phyloP scores from a whole-genome alignment of 2,329 filamentous ascomycete species.

The Claviceps quebecensis region DNA sequence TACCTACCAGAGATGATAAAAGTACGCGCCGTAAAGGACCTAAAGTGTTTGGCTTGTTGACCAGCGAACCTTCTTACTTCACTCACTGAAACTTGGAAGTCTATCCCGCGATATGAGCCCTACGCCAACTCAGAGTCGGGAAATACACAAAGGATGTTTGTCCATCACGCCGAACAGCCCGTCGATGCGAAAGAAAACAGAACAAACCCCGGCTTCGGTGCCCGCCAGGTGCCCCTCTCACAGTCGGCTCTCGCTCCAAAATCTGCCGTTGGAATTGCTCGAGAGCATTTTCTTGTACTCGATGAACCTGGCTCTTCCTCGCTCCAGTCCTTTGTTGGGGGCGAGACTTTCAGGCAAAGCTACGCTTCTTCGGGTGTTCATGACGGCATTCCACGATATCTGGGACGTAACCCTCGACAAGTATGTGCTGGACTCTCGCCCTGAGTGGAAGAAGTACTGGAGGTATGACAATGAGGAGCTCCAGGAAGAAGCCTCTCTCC shows the following conservation, averaged over 20 bases:
- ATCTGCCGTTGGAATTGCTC: conserved; percentile 37
- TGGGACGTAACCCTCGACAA: too few relatives aligned
- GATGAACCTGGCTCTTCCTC: conserved; percentile 4
- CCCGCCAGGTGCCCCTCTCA: not conserved
- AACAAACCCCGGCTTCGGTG: conserved; percentile 5
- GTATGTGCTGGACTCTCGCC: too few relatives aligned
- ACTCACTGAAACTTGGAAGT: too few relatives aligned
- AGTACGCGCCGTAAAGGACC: too few relatives aligned
- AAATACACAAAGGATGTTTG: conserved; percentile 24
- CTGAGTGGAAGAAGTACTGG: too few relatives aligned
- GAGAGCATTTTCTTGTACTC: conserved; percentile 38
- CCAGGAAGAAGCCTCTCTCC: conserved; percentile 27
- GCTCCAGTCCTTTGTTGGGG: conserved; percentile 29
- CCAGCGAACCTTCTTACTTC: too few relatives aligned
- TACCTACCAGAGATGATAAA: too few relatives aligned
- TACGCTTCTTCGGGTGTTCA: conserved; percentile 24
- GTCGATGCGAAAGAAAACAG: conserved; percentile 13
- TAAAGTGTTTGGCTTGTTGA: too few relatives aligned
- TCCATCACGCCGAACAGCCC: conserved; percentile 2
- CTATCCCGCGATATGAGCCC: conserved; percentile 25
- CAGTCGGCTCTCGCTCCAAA: conserved; percentile 15
- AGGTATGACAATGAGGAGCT: too few relatives aligned
- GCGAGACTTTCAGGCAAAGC: conserved; percentile 28
- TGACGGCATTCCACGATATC: conserved; percentile 16
- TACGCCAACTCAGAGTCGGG: conserved; percentile 33